Percentiles rank a stretch among this genome's conserved stretches.
Evolutionary conservation across 495 filamentous ascomycete genomes (phyloP).

Genomic region (Penicillium cinerascens): DNA sequence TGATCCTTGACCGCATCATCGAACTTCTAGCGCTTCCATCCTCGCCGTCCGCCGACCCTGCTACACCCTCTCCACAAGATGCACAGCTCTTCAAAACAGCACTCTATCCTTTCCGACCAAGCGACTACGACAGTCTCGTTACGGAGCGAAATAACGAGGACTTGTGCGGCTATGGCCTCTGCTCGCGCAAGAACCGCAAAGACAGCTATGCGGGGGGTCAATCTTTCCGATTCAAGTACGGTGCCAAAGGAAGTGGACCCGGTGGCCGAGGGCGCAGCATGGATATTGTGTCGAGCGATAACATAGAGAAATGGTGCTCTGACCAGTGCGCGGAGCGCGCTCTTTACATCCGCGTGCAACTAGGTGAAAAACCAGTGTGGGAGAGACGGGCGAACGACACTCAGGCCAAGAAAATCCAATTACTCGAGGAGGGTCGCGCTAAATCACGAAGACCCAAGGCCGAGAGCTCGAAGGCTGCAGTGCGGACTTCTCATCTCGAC

Average conservation of each 20-base stretch:
- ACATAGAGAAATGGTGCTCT: conserved; percentile 85
- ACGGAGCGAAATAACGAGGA: conserved; percentile 78
- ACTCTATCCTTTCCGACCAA: conserved; percentile 70
- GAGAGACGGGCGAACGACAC: conserved; percentile 51
- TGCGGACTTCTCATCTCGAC: neutral
- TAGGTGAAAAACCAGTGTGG: conserved; percentile 75
- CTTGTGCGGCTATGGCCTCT: conserved; percentile 80
- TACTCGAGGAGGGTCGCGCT: conserved; percentile 50
- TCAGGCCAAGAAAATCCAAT: conserved; percentile 40
- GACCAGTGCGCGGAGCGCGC: conserved; percentile 72
- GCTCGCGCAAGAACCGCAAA: conserved; percentile 53
- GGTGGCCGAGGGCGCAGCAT: conserved; percentile 47
- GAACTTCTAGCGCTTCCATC: conserved; percentile 62
- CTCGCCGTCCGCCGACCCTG: conserved; percentile 48
- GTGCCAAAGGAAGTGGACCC: conserved; percentile 48
- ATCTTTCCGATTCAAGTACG: conserved; percentile 48
- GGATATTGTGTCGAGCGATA: conserved; percentile 59
- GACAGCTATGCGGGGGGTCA: conserved; percentile 32
- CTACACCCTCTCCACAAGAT: conserved; percentile 56
- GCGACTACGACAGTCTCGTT: conserved; percentile 82
- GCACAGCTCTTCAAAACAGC: conserved; percentile 51
- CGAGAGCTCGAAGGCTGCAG: conserved; percentile 4
- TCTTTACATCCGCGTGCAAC: conserved; percentile 81
- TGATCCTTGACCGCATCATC: conserved; percentile 66
- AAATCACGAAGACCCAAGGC: conserved; percentile 13